phyloP scores from a whole-genome alignment of 192 early-diverging fungal genomes.

The Mortierella antarctica region DNA sequence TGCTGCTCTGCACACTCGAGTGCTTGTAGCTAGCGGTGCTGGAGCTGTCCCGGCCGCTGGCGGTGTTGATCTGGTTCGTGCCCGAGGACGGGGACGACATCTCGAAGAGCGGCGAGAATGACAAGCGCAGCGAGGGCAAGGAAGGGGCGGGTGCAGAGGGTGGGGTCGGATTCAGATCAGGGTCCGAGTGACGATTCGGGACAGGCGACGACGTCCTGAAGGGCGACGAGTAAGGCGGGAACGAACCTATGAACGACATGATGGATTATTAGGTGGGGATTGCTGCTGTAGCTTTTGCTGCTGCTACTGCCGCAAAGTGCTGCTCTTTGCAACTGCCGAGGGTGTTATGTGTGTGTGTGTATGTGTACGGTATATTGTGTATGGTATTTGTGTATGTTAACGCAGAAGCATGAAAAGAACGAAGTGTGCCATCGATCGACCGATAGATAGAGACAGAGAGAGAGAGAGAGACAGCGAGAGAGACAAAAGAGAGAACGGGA shows the following conservation, averaged over 20 bases:
- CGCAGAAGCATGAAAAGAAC: no score
- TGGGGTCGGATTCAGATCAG: slow-evolving; percentile 17
- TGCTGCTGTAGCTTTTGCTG: background rate
- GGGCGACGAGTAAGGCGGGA: slow-evolving; percentile 1
- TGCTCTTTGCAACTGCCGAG: no score
- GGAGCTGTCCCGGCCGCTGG: slow-evolving; percentile 21
- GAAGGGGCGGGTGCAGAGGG: slow-evolving; percentile 28
- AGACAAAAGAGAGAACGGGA: background rate
- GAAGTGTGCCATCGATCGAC: background rate
- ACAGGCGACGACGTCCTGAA: slow-evolving; percentile 4
- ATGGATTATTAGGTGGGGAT: background rate
- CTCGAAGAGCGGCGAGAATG: slow-evolving; percentile 49
- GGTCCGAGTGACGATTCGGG: background rate
- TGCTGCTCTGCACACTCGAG: slow-evolving; percentile 7
- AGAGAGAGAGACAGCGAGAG: background rate
- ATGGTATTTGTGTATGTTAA: no score
- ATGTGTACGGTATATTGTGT: no score
- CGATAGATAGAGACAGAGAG: background rate
- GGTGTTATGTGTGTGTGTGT: no score
- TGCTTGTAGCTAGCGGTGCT: slow-evolving; percentile 20
- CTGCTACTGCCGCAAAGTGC: no score
- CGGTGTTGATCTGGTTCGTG: slow-evolving; percentile 36
- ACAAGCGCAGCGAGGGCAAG: slow-evolving; percentile 32
- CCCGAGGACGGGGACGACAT: slow-evolving; percentile 27
- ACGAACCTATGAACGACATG: slow-evolving; percentile 26